These are phyloP conservation scores for Veloporphyrellus conicus DNA, from an alignment of 1,284 basidiomycete genomes.

Conservation along the genomic window DNA sequence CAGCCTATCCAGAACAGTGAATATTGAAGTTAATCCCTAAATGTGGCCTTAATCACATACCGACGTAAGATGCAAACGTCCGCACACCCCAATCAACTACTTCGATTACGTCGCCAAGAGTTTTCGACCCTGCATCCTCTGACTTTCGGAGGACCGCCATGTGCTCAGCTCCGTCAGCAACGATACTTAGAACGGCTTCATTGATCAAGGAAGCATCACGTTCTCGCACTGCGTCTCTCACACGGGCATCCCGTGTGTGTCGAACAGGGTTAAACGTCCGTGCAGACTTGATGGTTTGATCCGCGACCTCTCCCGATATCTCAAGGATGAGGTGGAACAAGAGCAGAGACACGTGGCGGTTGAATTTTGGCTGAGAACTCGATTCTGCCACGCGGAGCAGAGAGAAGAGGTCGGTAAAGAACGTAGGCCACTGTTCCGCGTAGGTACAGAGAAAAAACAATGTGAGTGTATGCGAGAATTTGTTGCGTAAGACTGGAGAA, in stretches of 20 bases:
- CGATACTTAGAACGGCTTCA: slow-evolving; percentile 80
- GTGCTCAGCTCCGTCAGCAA: slow-evolving; percentile 69
- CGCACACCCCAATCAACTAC: slow-evolving; percentile 85
- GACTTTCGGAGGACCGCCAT: slow-evolving; percentile 54
- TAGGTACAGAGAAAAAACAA: slow-evolving; percentile 92
- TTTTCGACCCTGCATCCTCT: slow-evolving; percentile 41
- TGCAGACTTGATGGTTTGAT: slow-evolving; percentile 84
- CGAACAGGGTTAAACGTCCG: slow-evolving; percentile 66
- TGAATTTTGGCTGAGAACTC: slow-evolving; percentile 56
- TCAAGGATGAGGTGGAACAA: slow-evolving; percentile 87
- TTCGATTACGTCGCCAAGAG: slow-evolving; percentile 65
- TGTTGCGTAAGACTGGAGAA: slow-evolving; percentile 81
- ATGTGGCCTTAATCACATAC: slow-evolving; percentile 49
- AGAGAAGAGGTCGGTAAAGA: slow-evolving; percentile 76
- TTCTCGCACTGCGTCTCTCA: slow-evolving; percentile 87
- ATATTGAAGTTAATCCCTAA: background rate
- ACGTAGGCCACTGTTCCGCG: slow-evolving; percentile 75
- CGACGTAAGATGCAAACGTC: slow-evolving; percentile 91
- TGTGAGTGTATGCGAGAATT: slow-evolving; percentile 95
- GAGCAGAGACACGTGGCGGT: slow-evolving; percentile 78
- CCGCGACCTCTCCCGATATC: slow-evolving; percentile 88
- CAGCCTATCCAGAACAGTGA: slow-evolving; percentile 60
- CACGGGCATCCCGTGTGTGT: slow-evolving; percentile 73
- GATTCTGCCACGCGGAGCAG: slow-evolving; percentile 63
- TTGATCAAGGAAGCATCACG: slow-evolving; percentile 87